Percentiles rank a stretch among this genome's conserved stretches.
Evolutionary conservation across 331 rosid species (phyloP).

Genomic region (Quercus lobata): DNA sequence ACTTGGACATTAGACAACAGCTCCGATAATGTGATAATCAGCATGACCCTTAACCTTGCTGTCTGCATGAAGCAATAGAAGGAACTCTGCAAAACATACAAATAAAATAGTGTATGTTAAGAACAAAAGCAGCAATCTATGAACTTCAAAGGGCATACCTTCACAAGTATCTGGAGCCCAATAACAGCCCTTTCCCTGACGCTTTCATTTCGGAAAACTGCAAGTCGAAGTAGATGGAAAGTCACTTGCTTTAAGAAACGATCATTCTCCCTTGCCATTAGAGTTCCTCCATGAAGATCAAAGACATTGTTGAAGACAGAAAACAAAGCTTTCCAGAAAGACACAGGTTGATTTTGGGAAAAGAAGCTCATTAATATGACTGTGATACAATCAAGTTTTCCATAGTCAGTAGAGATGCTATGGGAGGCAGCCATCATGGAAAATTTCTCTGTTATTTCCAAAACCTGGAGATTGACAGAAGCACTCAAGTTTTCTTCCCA

Average conservation of each 20-base stretch:
- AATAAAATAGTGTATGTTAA: conserved; percentile 14
- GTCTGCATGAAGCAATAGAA: conserved; percentile 87
- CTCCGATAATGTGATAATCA: conserved; percentile 92
- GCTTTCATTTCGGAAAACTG: conserved; percentile 86
- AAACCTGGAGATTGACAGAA: conserved; percentile 88
- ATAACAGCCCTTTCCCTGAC: conserved; percentile 87
- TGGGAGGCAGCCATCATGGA: conserved; percentile 59
- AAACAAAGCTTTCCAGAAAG: conserved; percentile 49
- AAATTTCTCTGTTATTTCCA: conserved; percentile 85
- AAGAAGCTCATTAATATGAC: too few species aligned
- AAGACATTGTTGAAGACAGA: conserved; percentile 78
- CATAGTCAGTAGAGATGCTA: too few species aligned
- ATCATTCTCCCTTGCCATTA: conserved; percentile 97
- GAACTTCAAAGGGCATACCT: conserved; percentile 53
- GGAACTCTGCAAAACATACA: conserved; percentile 72
- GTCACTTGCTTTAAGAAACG: conserved; percentile 97
- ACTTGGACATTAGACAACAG: conserved; percentile 99
- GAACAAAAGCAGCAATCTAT: conserved; percentile 4
- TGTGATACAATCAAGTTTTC: too few species aligned
- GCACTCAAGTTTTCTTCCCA: conserved; percentile 99
- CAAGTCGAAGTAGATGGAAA: conserved; percentile 94
- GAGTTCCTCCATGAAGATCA: conserved; percentile 83
- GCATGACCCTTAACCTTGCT: conserved; percentile 95
- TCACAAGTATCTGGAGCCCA: conserved; percentile 91
- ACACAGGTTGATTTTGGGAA: too few species aligned